Conservation (phyloP, 192 early-diverging fungal species). For the Podila horticola region DNA sequence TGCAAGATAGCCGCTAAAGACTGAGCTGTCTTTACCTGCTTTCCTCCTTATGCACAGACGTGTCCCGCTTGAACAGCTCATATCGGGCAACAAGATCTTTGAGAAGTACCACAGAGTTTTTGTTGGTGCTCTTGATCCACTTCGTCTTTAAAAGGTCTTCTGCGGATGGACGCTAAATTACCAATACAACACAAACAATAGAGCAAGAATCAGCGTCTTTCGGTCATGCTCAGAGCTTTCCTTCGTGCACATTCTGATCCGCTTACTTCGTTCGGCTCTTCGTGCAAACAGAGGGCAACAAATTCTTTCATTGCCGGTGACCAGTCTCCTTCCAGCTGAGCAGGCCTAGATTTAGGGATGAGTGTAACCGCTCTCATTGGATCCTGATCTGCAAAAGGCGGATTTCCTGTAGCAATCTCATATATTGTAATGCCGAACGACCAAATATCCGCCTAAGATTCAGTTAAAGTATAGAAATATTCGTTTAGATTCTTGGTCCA, state of each 20-base stretch:
- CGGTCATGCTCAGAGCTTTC: background rate
- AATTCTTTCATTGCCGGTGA: slow-evolving; percentile 89
- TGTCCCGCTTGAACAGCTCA: slow-evolving; percentile 65
- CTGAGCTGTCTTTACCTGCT: slow-evolving; percentile 25
- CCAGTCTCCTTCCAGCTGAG: slow-evolving; percentile 83
- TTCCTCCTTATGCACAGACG: slow-evolving; percentile 34
- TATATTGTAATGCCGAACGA: slow-evolving; percentile 98
- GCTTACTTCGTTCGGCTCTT: slow-evolving; percentile 82
- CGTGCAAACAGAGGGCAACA: slow-evolving; percentile 84
- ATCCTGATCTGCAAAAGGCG: slow-evolving; percentile 92
- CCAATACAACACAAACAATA: background rate
- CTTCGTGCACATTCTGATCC: background rate
- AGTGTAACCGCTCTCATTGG: slow-evolving; percentile 89
- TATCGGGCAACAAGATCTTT: slow-evolving; percentile 73
- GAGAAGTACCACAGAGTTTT: slow-evolving; percentile 60
- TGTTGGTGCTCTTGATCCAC: slow-evolving; percentile 74
- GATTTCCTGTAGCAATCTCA: slow-evolving; percentile 95
- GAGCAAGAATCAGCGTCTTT: background rate
- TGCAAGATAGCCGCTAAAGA: background rate
- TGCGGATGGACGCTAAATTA: slow-evolving; percentile 79
- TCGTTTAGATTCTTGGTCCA: background rate
- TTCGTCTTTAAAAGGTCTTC: slow-evolving; percentile 87
- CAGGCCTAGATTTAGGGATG: slow-evolving; percentile 85
- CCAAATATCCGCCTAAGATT: slow-evolving; percentile 94
- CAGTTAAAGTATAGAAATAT: background rate